Base-by-base conservation (phyloP, 177 flowering plant species). In the Telopea speciosissima region DNA sequence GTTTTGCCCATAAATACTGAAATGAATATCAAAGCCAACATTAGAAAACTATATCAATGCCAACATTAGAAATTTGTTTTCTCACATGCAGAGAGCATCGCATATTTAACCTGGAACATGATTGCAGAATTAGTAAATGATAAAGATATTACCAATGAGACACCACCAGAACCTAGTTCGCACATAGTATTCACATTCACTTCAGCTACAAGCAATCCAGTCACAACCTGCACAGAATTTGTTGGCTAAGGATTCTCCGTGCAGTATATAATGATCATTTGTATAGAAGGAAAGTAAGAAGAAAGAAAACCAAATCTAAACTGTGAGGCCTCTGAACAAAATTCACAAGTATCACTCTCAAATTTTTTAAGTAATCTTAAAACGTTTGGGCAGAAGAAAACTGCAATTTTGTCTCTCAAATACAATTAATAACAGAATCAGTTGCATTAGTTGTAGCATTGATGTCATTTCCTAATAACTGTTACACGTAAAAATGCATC, bases 81-180 rank as follows among this genome's bases (percentile, higher is more conserved):
- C 54, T 49, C 11, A 49, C 19, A 16, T 13, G 17, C 14, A 49
- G 19, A 5, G 54, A 49, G 19, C 54, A 49, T 11, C 54, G 3
- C 14, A 49, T 13, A 49, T 49, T 49, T 49, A 8, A 49, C 19
- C 54, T 49, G 54, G 19, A 44, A 49, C 14, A 12, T 13, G 8
- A 2, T 49, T 49, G 54, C 54, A 49, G 17, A 16, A 12, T 49
- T 16, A 49, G 54, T 14, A 56, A 54, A 12, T 9, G 65, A 40
- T n/a, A 33, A 63, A n/a, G 44, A 68, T 66, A 61, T 74, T 90
- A 92, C 98, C 93, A 92, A 70, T 65, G 98, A 92, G 28, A 94
- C 98, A 45, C 98, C 96, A 64, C 97, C 96, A 78, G 98, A 90
- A 75, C 98, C 98, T 78, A 92, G 81, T 78, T 94, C 95, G 69